Conservation (phyloP, 371 early-diverging fungal genomes). For the Blyttiomyces sp. region DNA sequence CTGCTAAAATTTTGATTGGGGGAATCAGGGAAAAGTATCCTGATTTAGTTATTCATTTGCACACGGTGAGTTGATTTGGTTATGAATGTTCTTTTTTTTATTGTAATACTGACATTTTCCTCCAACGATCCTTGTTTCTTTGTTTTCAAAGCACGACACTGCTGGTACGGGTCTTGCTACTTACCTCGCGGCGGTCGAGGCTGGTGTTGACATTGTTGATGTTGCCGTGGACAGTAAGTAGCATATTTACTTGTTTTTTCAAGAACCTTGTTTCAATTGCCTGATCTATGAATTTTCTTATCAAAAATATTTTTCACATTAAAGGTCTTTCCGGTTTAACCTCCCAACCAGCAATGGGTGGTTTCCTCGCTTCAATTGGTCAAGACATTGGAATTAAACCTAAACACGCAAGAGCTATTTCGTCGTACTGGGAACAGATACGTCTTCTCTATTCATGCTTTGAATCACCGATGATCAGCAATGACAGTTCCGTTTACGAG, state of each 20-base stretch:
- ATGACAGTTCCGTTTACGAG: constrained; percentile 87
- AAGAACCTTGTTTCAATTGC: background rate
- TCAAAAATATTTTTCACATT: background rate
- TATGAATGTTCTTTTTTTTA: background rate
- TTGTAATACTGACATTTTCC: background rate
- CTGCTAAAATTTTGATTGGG: constrained; percentile 76
- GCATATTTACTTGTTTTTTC: background rate
- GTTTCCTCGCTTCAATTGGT: constrained; percentile 80
- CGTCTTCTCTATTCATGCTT: constrained; percentile 92
- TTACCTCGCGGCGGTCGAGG: constrained; percentile 87
- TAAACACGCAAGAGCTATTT: constrained; percentile 73
- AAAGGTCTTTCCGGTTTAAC: constrained; percentile 86
- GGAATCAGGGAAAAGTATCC: constrained; percentile 84
- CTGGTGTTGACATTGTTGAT: constrained; percentile 92
- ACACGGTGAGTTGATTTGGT: constrained; percentile 51
- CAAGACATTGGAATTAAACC: constrained; percentile 81
- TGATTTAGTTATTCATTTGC: constrained; percentile 90
- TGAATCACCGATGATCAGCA: constrained; percentile 77
- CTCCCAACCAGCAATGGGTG: constrained; percentile 95
- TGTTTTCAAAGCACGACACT: constrained; percentile 71
- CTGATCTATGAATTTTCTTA: too few relatives aligned
- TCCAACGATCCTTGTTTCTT: background rate
- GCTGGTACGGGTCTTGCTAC: constrained; percentile 94
- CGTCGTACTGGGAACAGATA: constrained; percentile 94
- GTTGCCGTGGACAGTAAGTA: constrained; percentile 75